Base-by-base conservation (phyloP, 192 early-diverging fungal species). In the Podila minutissima region DNA sequence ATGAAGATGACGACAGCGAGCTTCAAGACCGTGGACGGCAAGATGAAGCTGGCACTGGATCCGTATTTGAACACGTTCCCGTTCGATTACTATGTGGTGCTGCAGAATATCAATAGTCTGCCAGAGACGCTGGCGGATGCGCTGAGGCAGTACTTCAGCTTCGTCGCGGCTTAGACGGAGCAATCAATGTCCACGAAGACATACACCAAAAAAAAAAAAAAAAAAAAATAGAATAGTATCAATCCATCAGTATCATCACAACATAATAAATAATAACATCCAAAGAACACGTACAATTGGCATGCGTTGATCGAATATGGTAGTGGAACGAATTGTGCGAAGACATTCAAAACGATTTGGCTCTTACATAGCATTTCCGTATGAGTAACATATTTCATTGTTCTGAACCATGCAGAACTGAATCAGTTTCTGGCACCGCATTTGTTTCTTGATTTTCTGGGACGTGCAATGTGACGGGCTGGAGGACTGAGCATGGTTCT, bases 11-110 rank as follows among this genome's bases (percentile, higher is more conserved):
- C 92, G 66, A 94, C 93, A 51, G 96, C 97, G 59, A 90, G 89
- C 37, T 99, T 95, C 85, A 90, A 84, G 46, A 91, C 72, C 66
- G 87, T 70, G 17, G 76, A 88, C 62, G 94, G 94, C 41, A 83
- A 83, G 35, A 85, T 87, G 59, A 88, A 86, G 53, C 78, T 97
- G 72, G 74, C 92, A 72, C 90, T 96, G 85, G 89, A 89, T 41
- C 83, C 91, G 58, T 99, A 98, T 82, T 89, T 99, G 69, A 95
- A 97, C 58, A 95, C 94, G 13, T 99, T 99, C 92, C 97, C 98
- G 31, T 99, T 99, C 87, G 93, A 98, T 75, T 98, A 97, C 86
- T 99, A 96, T 77, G 91, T 98, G 53, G 91, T 98, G 22, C 79
- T 98, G 65, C 92, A 91, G 71, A 91, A 98, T 77, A 93, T 98